These are phyloP conservation scores for Cyclanthera cordifolia DNA, from an alignment of 306 rosid genomes.

Conservation along the genomic window DNA sequence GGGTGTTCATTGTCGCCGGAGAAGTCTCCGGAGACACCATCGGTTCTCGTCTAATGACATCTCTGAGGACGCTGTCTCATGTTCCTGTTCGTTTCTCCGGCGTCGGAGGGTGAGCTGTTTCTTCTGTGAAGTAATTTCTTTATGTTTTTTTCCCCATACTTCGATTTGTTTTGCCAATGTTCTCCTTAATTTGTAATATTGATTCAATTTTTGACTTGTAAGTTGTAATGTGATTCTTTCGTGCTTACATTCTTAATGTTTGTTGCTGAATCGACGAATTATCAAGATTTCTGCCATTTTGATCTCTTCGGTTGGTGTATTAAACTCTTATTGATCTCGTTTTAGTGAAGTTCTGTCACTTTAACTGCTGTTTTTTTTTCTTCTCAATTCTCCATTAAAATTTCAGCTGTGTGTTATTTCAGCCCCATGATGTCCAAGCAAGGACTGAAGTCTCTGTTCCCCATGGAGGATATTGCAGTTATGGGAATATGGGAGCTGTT, in stretches of 20 bases:
- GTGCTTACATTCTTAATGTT: background rate
- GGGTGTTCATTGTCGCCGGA: conserved; percentile 74
- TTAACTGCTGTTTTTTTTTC: background rate
- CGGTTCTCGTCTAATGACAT: conserved; percentile 73
- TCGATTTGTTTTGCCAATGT: background rate
- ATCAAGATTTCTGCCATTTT: background rate
- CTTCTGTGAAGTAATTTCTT: background rate
- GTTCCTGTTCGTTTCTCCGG: conserved; percentile 59
- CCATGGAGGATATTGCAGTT: conserved; percentile 71
- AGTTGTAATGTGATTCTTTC: background rate
- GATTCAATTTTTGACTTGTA: background rate
- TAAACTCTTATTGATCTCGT: background rate
- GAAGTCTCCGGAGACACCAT: conserved; percentile 87
- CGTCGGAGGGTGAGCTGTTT: conserved; percentile 57
- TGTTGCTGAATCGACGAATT: background rate
- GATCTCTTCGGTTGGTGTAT: background rate
- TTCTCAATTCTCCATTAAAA: background rate
- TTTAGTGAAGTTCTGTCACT: background rate
- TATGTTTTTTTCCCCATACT: background rate
- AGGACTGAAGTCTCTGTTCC: conserved; percentile 61
- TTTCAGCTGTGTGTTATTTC: conserved; percentile 18
- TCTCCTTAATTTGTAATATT: background rate
- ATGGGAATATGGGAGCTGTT: conserved; percentile 90
- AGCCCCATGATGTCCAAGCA: conserved; percentile 63
- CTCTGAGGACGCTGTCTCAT: conserved; percentile 47